Evolutionary conservation across 1,139 yeast species (phyloP), one percentile per base, ranked within the genome.

Genomic region (Yarrowia galli): DNA sequence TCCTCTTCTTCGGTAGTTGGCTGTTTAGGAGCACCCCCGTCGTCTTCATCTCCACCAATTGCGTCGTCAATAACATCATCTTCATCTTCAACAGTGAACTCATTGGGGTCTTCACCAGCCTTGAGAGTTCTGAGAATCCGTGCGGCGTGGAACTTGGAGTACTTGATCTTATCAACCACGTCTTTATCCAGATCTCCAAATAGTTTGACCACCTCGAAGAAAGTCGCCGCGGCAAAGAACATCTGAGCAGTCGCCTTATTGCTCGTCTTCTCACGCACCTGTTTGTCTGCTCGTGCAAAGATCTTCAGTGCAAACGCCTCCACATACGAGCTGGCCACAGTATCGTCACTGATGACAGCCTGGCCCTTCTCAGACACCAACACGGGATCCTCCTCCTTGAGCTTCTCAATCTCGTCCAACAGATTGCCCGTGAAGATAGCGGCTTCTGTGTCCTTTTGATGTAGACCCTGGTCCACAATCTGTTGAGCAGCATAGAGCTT

Each of bases 371-470:
- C 80, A 2, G 71, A 71, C 18, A 69, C 38, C 22, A 75, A 68
- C n/a, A 67, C 71, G 10, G 68, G 77, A 69, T 68, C 77, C 43
- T 68, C 70, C 68, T 64, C 77, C 74, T 86, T 87, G 58, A 80
- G 74, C 2, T 75, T 69, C 74, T 91, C 97, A 42, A 92, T 84
- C 5, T 85, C 85, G 74, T 88, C 93, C 69, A 91, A 79, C 68
- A 91, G 78, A 7, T 74, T 73, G 65, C 87, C 80, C 0, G 92
- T 89, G 74, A 85, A 88, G 2, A 72, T 73, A 43, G 89, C 91
- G 22, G 85, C 84, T 4, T 82, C 85, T 16, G 81, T 79, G 69
- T 85, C 83, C 1, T 77, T 74, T 25, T 82, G 77, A 74, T 91
- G 96, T 35, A 87, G 79, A 71, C 86, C 85, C 67, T 84, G 77